Conservation (phyloP, 2,329 filamentous ascomycete genomes). For the Colletotrichum sidae region DNA sequence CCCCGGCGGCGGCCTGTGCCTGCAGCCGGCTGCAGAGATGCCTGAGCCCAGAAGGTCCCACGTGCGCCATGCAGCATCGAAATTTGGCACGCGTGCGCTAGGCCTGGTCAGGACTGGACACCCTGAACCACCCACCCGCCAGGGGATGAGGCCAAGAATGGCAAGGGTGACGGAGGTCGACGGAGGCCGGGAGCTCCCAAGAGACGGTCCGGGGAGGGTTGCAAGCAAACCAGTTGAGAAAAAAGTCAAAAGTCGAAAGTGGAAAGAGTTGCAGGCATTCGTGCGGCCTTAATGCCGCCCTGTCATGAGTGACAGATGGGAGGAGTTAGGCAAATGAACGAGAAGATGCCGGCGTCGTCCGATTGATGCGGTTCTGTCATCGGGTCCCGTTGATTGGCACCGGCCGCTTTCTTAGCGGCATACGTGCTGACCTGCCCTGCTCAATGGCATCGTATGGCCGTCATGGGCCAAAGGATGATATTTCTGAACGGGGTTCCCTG, state of each 20-base stretch:
- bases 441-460: conserved; percentile 11
- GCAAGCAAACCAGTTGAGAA: conserved; percentile 19
- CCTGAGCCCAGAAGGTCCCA: conserved; percentile 32
- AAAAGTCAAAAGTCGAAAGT: conserved; percentile 34
- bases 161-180: conserved; percentile 25
- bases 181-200: conserved; percentile 21
- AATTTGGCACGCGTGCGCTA: conserved; percentile 33
- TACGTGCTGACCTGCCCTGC: conserved; percentile 17
- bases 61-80: conserved; percentile 36
- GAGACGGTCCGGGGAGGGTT: conserved; percentile 33
- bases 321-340: conserved; percentile 1
- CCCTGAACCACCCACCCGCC: conserved; percentile 26
- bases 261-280: conserved; percentile 27
- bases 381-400: conserved; percentile 15
- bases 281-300: conserved; percentile 9
- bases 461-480: conserved; percentile 14
- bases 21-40: conserved; percentile 35
- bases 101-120: conserved; percentile 16
- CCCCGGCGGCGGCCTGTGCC: conserved; percentile 19
- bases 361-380: conserved; percentile 18
- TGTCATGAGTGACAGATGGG: conserved; percentile 19
- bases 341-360: conserved; percentile 14
- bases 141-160: conserved; percentile 10
- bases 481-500: conserved; percentile 9
- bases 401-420: conserved; percentile 23